Evolutionary conservation across 768 basidiomycete genomes (phyloP).

Genomic region (Clitopilus hobsonii): DNA sequence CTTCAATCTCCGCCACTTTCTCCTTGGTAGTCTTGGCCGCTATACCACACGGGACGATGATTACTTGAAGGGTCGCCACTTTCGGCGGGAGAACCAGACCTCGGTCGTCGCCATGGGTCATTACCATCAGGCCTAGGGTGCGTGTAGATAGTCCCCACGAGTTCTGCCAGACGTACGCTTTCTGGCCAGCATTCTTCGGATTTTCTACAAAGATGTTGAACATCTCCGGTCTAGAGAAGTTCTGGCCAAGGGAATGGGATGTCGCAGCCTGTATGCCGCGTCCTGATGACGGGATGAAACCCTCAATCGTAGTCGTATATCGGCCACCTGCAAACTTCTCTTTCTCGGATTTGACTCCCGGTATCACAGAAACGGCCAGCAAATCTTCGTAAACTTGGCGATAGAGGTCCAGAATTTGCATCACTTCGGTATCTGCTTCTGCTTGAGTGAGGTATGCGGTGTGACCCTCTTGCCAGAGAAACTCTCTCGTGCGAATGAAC

Average conservation of each 20-base stretch:
- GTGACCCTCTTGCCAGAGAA: constrained; percentile 99
- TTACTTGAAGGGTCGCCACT: constrained; percentile 87
- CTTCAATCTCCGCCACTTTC: constrained; percentile 65
- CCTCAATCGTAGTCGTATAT: constrained; percentile 98
- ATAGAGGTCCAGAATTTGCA: constrained; percentile 95
- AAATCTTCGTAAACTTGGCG: constrained; percentile 94
- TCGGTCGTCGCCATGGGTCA: constrained; percentile 98
- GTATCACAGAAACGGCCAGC: constrained; percentile 95
- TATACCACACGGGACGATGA: constrained; percentile 91
- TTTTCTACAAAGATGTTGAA: constrained; percentile 98
- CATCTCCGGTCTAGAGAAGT: constrained; percentile 95
- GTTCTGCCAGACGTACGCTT: constrained; percentile 94
- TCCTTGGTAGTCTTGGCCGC: constrained; percentile 74
- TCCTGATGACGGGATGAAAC: constrained; percentile 95
- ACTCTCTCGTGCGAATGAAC: constrained; percentile 98
- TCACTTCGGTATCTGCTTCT: constrained; percentile 91
- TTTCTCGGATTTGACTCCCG: constrained; percentile 96
- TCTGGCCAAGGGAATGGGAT: constrained; percentile 96
- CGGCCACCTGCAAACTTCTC: constrained; percentile 98
- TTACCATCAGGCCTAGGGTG: constrained; percentile 97
- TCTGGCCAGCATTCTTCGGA: constrained; percentile 69
- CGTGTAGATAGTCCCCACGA: constrained; percentile 97
- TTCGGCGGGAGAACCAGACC: constrained; percentile 96
- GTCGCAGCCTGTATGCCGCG: constrained; percentile 97
- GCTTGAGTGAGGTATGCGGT: constrained; percentile 86